Conservation (phyloP, 768 basidiomycete species). For the Suillus tomentosus region DNA sequence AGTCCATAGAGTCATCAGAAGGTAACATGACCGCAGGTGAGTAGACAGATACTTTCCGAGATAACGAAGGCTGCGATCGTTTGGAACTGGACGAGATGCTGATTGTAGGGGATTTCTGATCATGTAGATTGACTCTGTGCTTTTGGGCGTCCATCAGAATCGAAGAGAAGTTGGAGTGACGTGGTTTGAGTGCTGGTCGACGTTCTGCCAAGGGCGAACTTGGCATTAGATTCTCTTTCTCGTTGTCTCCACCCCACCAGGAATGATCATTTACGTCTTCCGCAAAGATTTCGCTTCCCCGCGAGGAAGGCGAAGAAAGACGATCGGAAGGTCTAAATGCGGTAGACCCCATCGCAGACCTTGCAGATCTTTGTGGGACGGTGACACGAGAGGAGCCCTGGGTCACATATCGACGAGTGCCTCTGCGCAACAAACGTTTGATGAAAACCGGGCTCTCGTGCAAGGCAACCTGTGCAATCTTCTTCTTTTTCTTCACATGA, state of each 20-base stretch:
- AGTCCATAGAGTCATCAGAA: conserved; percentile 54
- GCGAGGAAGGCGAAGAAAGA: conserved; percentile 16
- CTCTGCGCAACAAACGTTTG: conserved; percentile 3
- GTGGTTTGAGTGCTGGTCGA: conserved; percentile 19
- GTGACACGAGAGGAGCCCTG: background rate
- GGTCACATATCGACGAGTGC: background rate
- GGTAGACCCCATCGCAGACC: conserved; percentile 3
- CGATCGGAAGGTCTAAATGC: conserved; percentile 12
- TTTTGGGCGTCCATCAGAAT: conserved; percentile 42
- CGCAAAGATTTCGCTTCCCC: conserved; percentile 16
- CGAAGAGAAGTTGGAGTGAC: conserved; percentile 38
- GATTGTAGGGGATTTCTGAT: background rate
- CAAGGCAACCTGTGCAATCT: conserved; percentile 6
- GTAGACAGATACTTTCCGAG: conserved; percentile 9
- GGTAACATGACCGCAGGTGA: conserved; percentile 18
- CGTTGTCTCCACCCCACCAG: conserved; percentile 24
- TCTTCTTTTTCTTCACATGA: conserved; percentile 25
- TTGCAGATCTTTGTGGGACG: background rate
- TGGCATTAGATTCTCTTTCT: conserved; percentile 24
- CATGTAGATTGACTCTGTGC: conserved; percentile 39
- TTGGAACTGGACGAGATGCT: conserved; percentile 17
- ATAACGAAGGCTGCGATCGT: conserved; percentile 17
- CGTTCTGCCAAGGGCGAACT: conserved; percentile 13
- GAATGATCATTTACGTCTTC: conserved; percentile 21
- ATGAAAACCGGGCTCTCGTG: conserved; percentile 9